Evolutionary conservation across 169 alveolate species (phyloP).

Genomic region (Eimeria mitis): DNA sequence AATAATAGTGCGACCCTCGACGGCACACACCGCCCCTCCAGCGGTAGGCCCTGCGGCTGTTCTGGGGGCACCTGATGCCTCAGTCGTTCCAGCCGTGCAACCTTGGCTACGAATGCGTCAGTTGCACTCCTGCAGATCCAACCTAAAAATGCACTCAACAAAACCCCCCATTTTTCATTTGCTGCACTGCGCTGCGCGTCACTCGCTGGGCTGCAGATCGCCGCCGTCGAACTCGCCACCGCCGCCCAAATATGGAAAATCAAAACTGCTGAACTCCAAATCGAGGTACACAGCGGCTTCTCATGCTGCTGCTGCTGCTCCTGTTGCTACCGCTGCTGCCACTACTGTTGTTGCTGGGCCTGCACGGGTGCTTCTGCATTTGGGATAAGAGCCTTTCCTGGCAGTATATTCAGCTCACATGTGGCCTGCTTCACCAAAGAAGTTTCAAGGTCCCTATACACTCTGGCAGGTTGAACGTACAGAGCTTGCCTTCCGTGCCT

Average conservation of each 20-base stretch:
- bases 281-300: conserved; percentile 6
- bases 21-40: background rate
- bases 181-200: background rate
- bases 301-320: background rate
- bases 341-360: background rate
- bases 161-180: background rate
- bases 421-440: background rate
- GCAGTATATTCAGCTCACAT: background rate
- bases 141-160: background rate
- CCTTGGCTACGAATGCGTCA: background rate
- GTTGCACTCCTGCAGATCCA: background rate
- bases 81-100: background rate
- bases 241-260: conserved; percentile 43
- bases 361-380: background rate
- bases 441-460: background rate
- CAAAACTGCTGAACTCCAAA: conserved; percentile 20
- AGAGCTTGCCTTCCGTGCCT: background rate
- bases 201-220: background rate
- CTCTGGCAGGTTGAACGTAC: background rate
- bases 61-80: background rate
- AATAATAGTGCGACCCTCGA: background rate
- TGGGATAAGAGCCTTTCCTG: background rate
- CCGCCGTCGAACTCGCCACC: conserved; percentile 29
- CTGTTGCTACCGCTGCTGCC: background rate
- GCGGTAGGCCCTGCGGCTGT: conserved; percentile 7